Base-by-base conservation (phyloP, 768 basidiomycete species). In the Serendipita vermifera region DNA sequence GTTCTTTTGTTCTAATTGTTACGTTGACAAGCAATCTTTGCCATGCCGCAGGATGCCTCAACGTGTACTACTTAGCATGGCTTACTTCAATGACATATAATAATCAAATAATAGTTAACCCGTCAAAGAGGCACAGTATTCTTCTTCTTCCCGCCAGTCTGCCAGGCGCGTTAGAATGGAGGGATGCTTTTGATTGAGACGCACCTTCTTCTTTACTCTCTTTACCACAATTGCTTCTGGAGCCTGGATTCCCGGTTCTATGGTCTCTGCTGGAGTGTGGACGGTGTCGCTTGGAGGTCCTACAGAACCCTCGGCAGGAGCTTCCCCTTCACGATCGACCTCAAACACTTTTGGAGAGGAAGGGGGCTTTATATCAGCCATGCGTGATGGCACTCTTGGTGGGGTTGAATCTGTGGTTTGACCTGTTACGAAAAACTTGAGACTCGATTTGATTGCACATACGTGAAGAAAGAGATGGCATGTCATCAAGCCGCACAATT, bases 171-270 rank as follows among this genome's bases (percentile, higher is more conserved):
- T n/a, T n/a, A n/a, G n/a, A n/a, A n/a, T n/a, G n/a, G n/a, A n/a
- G n/a, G n/a, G n/a, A n/a, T n/a, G n/a, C n/a, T n/a, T n/a, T n/a
- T n/a, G n/a, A n/a, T n/a, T n/a, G n/a, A n/a, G n/a, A n/a, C n/a
- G n/a, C 20, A 43, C 59, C 13, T 67, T 57, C 71, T 87, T 88
- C 73, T 85, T 89, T 9, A 77, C 70, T 38, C 84, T 75, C 2
- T 77, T 78, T 41, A 89, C 87, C 64, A 81, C 85, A 66, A 89
- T 86, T 1, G 85, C 78, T 38, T 87, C 82, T 14, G 77, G 77
- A 0, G 75, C 76, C 17, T 77, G 78, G 0, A 80, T 74, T 35
- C 74, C 74, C 22, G 78, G 69, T 24, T 73, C 68, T 15, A 20
- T 20, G 9, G 41, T 7, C 40, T 2, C 20, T 13, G 58, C 33